Conservation (phyloP, 108 stramenopile species). For the Pseudonitzschia multiseries region DNA sequence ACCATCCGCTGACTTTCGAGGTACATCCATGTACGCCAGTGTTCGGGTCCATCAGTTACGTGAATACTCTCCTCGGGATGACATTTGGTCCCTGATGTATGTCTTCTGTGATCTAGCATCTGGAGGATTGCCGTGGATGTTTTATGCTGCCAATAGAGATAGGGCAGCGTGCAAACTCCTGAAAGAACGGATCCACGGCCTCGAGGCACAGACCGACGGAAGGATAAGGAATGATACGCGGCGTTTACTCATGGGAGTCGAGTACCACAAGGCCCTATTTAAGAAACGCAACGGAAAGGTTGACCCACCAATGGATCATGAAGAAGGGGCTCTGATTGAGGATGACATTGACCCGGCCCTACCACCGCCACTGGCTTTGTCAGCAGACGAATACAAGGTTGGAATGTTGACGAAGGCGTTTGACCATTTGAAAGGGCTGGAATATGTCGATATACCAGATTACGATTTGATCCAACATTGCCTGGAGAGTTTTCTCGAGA, state of each 20-base stretch:
- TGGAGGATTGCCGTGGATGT: conserved; percentile 89
- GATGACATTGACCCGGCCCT: conserved; percentile 31
- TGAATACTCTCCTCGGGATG: conserved; percentile 80
- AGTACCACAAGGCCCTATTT: conserved; percentile 63
- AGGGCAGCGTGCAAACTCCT: conserved; percentile 64
- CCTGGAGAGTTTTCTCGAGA: conserved; percentile 58
- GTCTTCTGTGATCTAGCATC: conserved; percentile 88
- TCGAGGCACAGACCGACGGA: conserved; percentile 33
- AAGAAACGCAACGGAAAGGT: conserved; percentile 31
- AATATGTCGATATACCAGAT: conserved; percentile 71
- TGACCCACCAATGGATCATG: conserved; percentile 18
- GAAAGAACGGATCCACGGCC: conserved; percentile 76
- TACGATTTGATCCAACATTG: conserved; percentile 71
- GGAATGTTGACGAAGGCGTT: conserved; percentile 66
- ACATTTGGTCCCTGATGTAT: conserved; percentile 84
- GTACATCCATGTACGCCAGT: conserved; percentile 85
- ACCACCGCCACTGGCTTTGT: conserved; percentile 59
- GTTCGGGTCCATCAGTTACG: conserved; percentile 76
- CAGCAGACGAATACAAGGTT: conserved; percentile 57
- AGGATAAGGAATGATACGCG: conserved; percentile 32
- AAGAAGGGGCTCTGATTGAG: conserved; percentile 12
- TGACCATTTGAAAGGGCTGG: conserved; percentile 57
- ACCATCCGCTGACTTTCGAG: conserved; percentile 75
- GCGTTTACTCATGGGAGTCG: conserved; percentile 67
- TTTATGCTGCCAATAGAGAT: conserved; percentile 71